Conservation (phyloP, 2,329 filamentous ascomycete genomes). For the Arachnopeziza araneosa region DNA sequence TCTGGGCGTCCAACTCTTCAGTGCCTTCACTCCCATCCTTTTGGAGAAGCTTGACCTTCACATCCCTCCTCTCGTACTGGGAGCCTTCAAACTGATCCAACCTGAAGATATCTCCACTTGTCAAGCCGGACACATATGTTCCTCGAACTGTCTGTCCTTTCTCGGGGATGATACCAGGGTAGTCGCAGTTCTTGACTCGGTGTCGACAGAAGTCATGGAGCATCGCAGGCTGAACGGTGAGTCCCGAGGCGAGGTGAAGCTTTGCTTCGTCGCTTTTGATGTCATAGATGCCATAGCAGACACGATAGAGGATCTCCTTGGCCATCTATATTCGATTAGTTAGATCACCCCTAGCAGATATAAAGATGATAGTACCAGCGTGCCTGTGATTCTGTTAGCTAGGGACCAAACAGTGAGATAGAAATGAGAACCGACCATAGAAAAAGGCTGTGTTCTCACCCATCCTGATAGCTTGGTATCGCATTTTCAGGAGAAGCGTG, state of each 20-base stretch:
- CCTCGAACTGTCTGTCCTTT: slow-evolving; percentile 60
- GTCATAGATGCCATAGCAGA: slow-evolving; percentile 56
- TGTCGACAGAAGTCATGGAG: slow-evolving; percentile 67
- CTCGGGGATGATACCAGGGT: slow-evolving; percentile 68
- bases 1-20: slow-evolving; percentile 40
- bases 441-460: slow-evolving; percentile 21
- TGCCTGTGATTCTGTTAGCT: slow-evolving; percentile 9
- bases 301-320: slow-evolving; percentile 78
- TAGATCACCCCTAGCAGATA: background rate
- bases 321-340: slow-evolving; percentile 55
- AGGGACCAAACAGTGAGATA: background rate
- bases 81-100: slow-evolving; percentile 78
- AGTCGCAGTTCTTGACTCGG: slow-evolving; percentile 66
- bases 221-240: slow-evolving; percentile 70
- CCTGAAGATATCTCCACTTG: slow-evolving; percentile 65
- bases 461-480: slow-evolving; percentile 4
- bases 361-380: slow-evolving; percentile 13
- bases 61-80: slow-evolving; percentile 59
- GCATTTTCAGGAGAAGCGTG: background rate
- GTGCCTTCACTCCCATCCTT: slow-evolving; percentile 8
- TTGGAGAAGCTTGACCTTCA: slow-evolving; percentile 45
- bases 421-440: slow-evolving; percentile 13
- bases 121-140: slow-evolving; percentile 71
- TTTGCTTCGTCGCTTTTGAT: slow-evolving; percentile 32
- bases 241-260: slow-evolving; percentile 26